Evolutionary conservation across 2,329 filamentous ascomycete genomes (phyloP).

Genomic region (Cytospora piceae): DNA sequence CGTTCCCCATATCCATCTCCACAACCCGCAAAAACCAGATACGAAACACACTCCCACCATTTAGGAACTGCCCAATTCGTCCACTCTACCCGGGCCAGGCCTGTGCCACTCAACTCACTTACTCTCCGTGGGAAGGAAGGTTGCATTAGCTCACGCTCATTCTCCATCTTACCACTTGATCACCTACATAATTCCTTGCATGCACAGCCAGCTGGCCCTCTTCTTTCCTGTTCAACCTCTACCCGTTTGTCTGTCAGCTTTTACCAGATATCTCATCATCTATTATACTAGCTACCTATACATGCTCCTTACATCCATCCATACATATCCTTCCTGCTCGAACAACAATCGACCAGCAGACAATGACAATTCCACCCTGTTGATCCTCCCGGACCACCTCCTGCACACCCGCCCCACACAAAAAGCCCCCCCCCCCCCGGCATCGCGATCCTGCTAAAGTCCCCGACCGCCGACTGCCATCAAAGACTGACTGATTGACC

Average conservation of each 20-base stretch:
- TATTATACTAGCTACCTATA: too few relatives aligned
- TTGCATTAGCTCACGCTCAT: slow-evolving; percentile 22
- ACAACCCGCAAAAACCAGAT: slow-evolving; percentile 18
- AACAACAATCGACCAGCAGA: slow-evolving; percentile 9
- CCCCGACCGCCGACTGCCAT: slow-evolving; percentile 4
- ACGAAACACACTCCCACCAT: slow-evolving; percentile 24
- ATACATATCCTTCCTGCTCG: background rate
- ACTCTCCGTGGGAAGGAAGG: background rate
- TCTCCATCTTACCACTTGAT: slow-evolving; percentile 10
- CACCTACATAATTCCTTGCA: slow-evolving; percentile 22
- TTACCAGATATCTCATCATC: background rate
- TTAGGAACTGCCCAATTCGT: slow-evolving; percentile 11
- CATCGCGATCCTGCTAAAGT: background rate
- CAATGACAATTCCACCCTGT: slow-evolving; percentile 17
- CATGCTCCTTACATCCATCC: too few relatives aligned
- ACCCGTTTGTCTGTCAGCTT: background rate
- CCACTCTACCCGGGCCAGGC: slow-evolving; percentile 19
- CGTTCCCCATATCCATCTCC: background rate
- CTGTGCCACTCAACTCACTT: slow-evolving; percentile 1
- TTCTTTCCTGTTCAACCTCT: slow-evolving; percentile 12
- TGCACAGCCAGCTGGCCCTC: slow-evolving; percentile 20
- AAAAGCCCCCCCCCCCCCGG: slow-evolving; percentile 1
- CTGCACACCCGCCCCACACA: too few relatives aligned
- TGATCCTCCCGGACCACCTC: slow-evolving; percentile 13
- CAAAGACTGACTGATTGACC: background rate